Conservation (phyloP, 2,329 filamentous ascomycete species). For the Thermoascus crustaceus region DNA sequence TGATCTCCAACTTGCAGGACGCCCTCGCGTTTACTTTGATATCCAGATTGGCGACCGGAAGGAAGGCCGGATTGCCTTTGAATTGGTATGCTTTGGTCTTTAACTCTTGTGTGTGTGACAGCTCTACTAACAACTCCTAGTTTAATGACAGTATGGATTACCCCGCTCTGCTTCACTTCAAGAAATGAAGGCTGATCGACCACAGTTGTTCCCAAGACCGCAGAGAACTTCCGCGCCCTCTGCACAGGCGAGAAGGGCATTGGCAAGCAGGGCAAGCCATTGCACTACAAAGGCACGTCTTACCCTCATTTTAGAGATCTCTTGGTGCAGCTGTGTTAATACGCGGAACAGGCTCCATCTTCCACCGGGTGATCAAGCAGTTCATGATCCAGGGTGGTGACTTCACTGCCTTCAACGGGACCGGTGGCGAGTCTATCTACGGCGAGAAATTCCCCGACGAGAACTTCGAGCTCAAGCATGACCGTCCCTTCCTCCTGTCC, state of each 20-base stretch:
- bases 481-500: slow-evolving; percentile 83
- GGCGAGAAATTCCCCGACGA: slow-evolving; percentile 96
- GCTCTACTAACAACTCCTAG: slow-evolving; percentile 22
- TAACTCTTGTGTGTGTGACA: slow-evolving; percentile 4
- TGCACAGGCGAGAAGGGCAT: slow-evolving; percentile 91
- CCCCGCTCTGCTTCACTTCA: slow-evolving; percentile 2
- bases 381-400: slow-evolving; percentile 99
- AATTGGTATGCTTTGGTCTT: slow-evolving; percentile 54
- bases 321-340: not conserved
- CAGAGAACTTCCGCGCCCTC: slow-evolving; percentile 89
- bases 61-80: slow-evolving; percentile 74
- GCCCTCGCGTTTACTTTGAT: slow-evolving; percentile 87
- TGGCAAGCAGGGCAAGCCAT: slow-evolving; percentile 70
- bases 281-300: slow-evolving; percentile 70
- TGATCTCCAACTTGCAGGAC: slow-evolving; percentile 34
- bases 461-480: slow-evolving; percentile 87
- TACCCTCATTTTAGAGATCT: not conserved
- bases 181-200: slow-evolving; percentile 40
- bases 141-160: slow-evolving; percentile 40
- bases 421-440: slow-evolving; percentile 94
- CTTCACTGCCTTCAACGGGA: slow-evolving; percentile 90
- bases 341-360: slow-evolving; percentile 58
- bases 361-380: slow-evolving; percentile 95
- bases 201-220: slow-evolving; percentile 79
- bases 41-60: slow-evolving; percentile 68